Evolutionary conservation across 2,329 filamentous ascomycete species (phyloP), one percentile per base, ranked within the genome.

Genomic region (Ophiostoma fasciatum): DNA sequence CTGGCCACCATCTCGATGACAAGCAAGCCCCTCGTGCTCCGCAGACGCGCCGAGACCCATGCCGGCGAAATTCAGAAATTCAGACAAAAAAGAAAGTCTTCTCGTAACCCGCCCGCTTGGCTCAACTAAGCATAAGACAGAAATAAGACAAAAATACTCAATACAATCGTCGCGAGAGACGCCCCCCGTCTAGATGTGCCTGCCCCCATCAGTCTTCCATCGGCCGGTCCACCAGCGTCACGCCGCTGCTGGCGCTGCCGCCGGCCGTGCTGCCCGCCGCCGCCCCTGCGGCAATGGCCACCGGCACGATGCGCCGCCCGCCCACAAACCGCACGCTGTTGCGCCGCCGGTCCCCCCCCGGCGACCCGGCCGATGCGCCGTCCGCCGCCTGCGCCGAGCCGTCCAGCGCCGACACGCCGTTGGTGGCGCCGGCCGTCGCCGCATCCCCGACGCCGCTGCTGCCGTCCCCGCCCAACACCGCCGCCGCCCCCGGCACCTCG

Each of bases 221-320:
- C n/a, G 79, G 75, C 56, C 71, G 76, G 53, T 85, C 80, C 49
- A 74, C 73, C 49, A 85, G 61, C 46, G 74, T 77, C 28, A 84
- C 78, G 7, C 20, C 3, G 28, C 17, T 3, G 30, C 47, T 17
- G 41, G 8, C 11, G 33, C 18, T 8, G 25, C 11, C 2, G 21
- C n/a, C 18, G 23, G n/a, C 7, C 22, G 10, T 21, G 35, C 13
- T 11, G 29, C 27, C 7, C 6, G 35, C 21, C 15, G 49, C 48
- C 33, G 56, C 47, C 8, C 54, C 48, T 14, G 52, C 48, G 27
- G 51, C 46, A 35, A 49, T 48, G 21, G 51, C 45, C 11, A 49
- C 58, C 38, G 50, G 56, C 45, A 52, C 61, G 47, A 63, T 62
- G 23, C 68, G 57, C 40, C 64, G 63, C 25, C 64, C 68, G 34